Conservation (phyloP, 208 protist species). For the Blastocrithidia nonstop region DNA sequence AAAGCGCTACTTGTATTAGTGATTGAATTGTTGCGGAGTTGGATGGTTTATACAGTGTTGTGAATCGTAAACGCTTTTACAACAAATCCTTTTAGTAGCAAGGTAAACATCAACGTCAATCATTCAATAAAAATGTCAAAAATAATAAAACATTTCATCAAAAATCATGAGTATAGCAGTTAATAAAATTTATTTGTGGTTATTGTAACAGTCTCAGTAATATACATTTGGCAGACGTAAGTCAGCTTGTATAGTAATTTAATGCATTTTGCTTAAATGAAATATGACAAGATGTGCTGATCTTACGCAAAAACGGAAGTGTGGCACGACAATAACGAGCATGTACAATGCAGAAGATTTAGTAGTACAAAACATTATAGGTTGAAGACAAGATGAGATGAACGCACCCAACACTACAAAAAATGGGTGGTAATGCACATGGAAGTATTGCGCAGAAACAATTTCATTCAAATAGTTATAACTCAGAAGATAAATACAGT, state of each 20-base stretch:
- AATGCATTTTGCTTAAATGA: too few relatives aligned
- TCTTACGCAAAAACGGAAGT: slow-evolving; percentile 22
- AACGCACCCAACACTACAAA: too few relatives aligned
- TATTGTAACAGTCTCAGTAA: not conserved
- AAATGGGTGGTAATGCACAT: too few relatives aligned
- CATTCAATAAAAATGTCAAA: not conserved
- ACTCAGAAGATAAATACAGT: too few relatives aligned
- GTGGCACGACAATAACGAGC: slow-evolving; percentile 3
- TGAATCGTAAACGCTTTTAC: slow-evolving; percentile 21
- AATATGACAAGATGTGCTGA: slow-evolving; percentile 39
- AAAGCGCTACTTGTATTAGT: slow-evolving; percentile 2
- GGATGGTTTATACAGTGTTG: slow-evolving; percentile 42
- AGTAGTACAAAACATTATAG: too few relatives aligned
- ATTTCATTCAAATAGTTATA: too few relatives aligned
- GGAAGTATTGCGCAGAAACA: too few relatives aligned
- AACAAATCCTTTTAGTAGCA: not conserved
- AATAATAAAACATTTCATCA: not conserved
- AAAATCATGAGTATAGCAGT: not conserved
- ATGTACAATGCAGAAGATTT: too few relatives aligned
- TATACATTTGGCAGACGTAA: too few relatives aligned
- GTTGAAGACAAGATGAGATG: too few relatives aligned
- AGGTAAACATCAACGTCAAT: not conserved
- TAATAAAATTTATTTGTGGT: not conserved
- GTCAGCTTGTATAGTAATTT: too few relatives aligned
- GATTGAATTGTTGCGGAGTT: slow-evolving; percentile 31